phyloP scores from a whole-genome alignment of 2,329 filamentous ascomycete genomes.

The Trichoderma oligosporum region DNA sequence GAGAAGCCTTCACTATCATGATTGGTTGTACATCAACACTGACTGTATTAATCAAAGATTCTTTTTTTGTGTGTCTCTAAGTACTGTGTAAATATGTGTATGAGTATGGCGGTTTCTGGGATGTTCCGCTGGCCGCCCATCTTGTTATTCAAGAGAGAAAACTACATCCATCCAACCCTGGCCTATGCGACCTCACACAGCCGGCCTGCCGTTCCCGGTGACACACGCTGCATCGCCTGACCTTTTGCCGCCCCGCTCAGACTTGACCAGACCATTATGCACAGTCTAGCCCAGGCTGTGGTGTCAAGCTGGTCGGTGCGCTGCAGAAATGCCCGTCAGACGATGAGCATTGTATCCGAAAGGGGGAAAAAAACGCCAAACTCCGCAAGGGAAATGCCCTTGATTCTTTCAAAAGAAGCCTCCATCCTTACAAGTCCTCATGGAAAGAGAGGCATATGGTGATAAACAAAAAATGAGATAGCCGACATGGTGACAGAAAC shows the following conservation, averaged over 20 bases:
- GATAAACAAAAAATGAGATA: conserved; percentile 6
- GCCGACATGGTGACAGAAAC: conserved; percentile 9
- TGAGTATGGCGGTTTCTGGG: conserved; percentile 2
- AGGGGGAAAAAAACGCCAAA: conserved; percentile 20
- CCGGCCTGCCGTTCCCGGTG: conserved; percentile 9
- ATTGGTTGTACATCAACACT: not conserved
- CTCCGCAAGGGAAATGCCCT: conserved; percentile 14
- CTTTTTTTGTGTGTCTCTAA: conserved; percentile 11
- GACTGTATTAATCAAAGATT: not conserved
- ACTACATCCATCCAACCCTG: conserved; percentile 8
- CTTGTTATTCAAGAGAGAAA: conserved; percentile 10
- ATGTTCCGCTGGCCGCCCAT: conserved; percentile 1
- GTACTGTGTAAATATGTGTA: conserved; percentile 12
- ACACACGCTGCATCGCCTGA: conserved; percentile 14
- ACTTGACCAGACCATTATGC: conserved; percentile 13
- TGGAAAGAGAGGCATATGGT: not conserved
- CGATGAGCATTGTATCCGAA: not conserved
- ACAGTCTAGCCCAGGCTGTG: conserved; percentile 1
- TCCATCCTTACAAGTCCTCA: conserved; percentile 3
- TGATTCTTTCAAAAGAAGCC: conserved; percentile 11
- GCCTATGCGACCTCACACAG: conserved; percentile 1
- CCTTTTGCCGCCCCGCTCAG: conserved; percentile 14
- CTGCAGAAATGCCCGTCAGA: conserved; percentile 8
- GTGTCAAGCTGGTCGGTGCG: conserved; percentile 8
- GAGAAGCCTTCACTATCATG: not conserved